Percentiles rank a stretch among this genome's conserved stretches.
phyloP scores from a whole-genome alignment of 2,329 filamentous ascomycete genomes.

The Diaporthe sp. region DNA sequence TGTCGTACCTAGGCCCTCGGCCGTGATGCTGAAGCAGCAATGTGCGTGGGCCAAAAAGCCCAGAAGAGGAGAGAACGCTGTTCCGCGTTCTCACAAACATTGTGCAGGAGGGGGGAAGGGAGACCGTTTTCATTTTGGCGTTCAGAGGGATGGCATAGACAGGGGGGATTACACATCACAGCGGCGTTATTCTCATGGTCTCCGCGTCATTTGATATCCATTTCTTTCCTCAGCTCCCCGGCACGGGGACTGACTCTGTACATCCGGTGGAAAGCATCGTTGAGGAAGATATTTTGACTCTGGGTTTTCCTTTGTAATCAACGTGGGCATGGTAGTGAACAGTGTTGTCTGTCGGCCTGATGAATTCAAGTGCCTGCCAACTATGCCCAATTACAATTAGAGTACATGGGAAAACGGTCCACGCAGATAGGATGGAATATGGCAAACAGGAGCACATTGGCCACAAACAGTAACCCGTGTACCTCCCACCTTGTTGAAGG shows the following conservation, averaged over 20 bases:
- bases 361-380: neutral
- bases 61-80: neutral
- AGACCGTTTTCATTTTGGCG: conserved; percentile 24
- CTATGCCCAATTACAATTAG: neutral
- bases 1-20: neutral
- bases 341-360: neutral
- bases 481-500: neutral
- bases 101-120: conserved; percentile 4
- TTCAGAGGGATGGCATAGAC: conserved; percentile 39
- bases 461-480: neutral
- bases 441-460: neutral
- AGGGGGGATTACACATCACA: conserved; percentile 40
- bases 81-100: conserved; percentile 8
- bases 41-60: too few relatives aligned
- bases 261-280: conserved; percentile 25
- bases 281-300: conserved; percentile 10
- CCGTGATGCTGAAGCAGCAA: neutral
- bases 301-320: conserved; percentile 32
- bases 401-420: neutral
- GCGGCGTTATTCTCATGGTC: conserved; percentile 34
- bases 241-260: conserved; percentile 37
- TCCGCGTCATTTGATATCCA: conserved; percentile 40
- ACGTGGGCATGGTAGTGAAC: conserved; percentile 6
- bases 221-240: conserved; percentile 28
- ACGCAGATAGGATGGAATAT: neutral